Base-by-base conservation (phyloP, 805 yeast species). In the Saturnispora gosingensis region DNA sequence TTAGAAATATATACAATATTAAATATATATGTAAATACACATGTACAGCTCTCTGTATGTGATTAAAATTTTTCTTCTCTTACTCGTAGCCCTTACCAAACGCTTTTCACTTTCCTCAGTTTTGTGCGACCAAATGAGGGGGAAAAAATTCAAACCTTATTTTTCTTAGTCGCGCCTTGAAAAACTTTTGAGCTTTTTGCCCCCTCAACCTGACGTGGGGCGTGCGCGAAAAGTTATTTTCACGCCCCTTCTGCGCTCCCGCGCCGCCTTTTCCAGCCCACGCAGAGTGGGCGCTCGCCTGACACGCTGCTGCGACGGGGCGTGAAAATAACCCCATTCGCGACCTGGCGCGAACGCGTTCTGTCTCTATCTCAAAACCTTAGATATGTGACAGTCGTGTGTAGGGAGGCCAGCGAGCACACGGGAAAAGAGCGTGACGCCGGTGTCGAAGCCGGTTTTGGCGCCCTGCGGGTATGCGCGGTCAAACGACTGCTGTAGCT, bases 401-500 rank as follows among this genome's bases (percentile, higher is more conserved):
- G 25, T 30, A 7, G 15, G 42, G 22, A 20, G 13, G 7, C 35
- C 47, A 9, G 16, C 2, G 25, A 16, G 25, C 7, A 49, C 28
- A 5, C 20, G 7, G 5, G 13, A 28, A 20, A 32, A 49, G 5
- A 49, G 15, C 3, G 2, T 5, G n/a, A 22, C 22, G 11, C 51
- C 51, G 9, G 47, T 43, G 6, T 34, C 34, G 18, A 49, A 34
- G 3, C 51, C 51, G 5, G 4, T 24, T 13, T 10, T 15, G 6
- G 51, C 51, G 3, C 51, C 51, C 15, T 24, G 15, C 2, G 43
- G 20, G 11, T 32, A 49, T 5, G 43, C 51, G 1, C 2, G 2
- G 43, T 49, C 43, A 24, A 49, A 49, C 1, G 40, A 46, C 16
- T 20, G 43, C 22, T 49, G 51, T n/a, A 49, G 20, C 7, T 25